phyloP scores from a whole-genome alignment of 2,329 filamentous ascomycete genomes.

The Catunica adiposa region DNA sequence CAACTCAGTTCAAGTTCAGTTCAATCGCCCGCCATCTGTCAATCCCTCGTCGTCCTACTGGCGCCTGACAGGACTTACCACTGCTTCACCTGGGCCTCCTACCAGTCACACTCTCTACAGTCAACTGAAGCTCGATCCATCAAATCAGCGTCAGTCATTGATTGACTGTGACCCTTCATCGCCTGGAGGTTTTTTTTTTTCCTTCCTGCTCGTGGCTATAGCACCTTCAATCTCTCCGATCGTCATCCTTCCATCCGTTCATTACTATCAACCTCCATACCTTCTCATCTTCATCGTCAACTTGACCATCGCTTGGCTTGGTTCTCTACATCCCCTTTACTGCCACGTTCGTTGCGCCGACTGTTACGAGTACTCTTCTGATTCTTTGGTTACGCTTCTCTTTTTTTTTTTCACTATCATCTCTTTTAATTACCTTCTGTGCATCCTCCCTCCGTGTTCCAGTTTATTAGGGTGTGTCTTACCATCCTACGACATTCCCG shows the following conservation, averaged over 20 bases:
- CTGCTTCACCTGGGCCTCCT: too few species aligned
- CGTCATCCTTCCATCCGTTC: constrained; percentile 15
- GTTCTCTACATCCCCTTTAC: background rate
- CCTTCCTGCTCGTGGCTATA: background rate
- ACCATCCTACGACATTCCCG: background rate
- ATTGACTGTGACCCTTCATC: background rate
- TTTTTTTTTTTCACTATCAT: background rate
- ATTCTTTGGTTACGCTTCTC: background rate
- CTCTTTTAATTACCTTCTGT: background rate
- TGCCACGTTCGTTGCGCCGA: background rate
- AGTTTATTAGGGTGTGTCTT: background rate
- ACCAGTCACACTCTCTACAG: too few species aligned
- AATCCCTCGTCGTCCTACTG: too few species aligned
- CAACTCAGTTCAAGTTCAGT: too few species aligned
- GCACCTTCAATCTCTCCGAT: background rate
- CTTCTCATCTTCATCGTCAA: background rate
- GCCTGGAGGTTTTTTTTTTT: background rate
- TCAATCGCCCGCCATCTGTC: too few species aligned
- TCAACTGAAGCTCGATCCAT: too few species aligned
- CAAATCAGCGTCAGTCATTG: too few species aligned
- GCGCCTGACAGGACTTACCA: too few species aligned
- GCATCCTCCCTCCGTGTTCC: background rate
- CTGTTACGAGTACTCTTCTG: background rate
- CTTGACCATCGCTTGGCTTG: background rate
- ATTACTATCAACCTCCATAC: background rate